Evolutionary conservation across 257 asterid genomes (phyloP).

Genomic region (Parsonsia alboflavescens): DNA sequence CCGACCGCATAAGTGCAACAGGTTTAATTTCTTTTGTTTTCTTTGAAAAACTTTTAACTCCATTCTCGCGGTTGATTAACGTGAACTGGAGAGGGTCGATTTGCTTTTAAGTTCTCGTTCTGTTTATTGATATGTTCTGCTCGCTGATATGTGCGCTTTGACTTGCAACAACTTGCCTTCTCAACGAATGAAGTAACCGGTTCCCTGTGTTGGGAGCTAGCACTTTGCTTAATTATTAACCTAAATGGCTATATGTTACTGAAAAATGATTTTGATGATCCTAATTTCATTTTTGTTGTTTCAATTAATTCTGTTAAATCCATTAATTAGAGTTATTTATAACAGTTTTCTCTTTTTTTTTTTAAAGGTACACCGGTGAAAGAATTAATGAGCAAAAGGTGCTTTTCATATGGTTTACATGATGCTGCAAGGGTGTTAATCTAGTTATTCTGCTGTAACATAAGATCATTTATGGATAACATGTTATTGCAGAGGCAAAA

Average conservation of each 20-base stretch:
- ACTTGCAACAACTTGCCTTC: slow-evolving; percentile 1
- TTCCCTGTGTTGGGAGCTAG: background rate
- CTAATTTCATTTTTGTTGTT: background rate
- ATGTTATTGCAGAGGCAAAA: background rate
- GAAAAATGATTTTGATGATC: background rate
- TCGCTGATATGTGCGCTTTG: background rate
- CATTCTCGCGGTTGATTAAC: background rate
- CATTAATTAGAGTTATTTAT: background rate
- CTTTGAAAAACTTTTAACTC: background rate
- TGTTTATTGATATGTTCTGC: background rate
- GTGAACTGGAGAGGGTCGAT: background rate
- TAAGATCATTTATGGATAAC: background rate
- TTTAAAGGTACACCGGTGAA: no score
- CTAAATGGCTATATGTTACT: background rate
- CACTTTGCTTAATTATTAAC: background rate
- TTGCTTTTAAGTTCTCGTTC: background rate
- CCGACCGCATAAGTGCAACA: background rate
- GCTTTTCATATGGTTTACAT: background rate
- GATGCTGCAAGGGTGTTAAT: background rate
- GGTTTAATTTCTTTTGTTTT: background rate
- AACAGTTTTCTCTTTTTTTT: background rate
- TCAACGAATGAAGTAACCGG: background rate
- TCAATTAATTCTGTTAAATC: background rate
- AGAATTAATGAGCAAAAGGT: background rate
- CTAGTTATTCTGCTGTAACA: background rate